These are phyloP conservation scores for Solanum ossicruentum DNA, from an alignment of 257 asterid genomes.

Conservation along the genomic window DNA sequence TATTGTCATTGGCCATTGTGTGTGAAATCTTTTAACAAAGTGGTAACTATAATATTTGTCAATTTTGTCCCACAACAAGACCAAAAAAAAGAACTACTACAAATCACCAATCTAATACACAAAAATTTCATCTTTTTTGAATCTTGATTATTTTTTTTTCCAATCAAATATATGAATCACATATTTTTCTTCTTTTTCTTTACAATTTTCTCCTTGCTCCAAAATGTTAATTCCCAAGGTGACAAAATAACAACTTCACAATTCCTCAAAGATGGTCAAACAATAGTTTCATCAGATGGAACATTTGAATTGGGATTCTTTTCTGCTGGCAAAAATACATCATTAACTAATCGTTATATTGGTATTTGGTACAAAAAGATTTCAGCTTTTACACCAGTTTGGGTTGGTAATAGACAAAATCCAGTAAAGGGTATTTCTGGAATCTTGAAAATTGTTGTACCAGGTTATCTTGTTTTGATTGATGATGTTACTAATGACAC, in stretches of 20 bases:
- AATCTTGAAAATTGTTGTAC: not conserved
- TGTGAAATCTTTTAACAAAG: not conserved
- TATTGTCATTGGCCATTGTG: no score
- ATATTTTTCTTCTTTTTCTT: not conserved
- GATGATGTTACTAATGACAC: not conserved
- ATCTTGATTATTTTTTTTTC: not conserved
- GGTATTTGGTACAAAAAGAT: slow-evolving; percentile 5
- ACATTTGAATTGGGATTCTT: slow-evolving; percentile 6
- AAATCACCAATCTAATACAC: not conserved
- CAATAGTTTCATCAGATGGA: not conserved
- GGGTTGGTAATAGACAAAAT: slow-evolving; percentile 6
- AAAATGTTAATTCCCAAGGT: not conserved
- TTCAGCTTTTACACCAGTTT: slow-evolving; percentile 1
- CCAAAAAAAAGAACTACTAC: not conserved
- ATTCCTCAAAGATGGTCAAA: not conserved
- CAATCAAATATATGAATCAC: not conserved
- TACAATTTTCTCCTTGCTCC: not conserved
- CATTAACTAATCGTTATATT: not conserved
- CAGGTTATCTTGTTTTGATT: not conserved
- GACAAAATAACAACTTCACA: not conserved
- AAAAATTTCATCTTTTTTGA: not conserved
- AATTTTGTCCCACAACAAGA: not conserved
- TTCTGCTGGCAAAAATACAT: not conserved
- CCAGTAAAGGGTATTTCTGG: not conserved
- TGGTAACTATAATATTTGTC: not conserved